phyloP scores from a whole-genome alignment of 2,329 filamentous ascomycete species.

The Trichoderma semiorbis region DNA sequence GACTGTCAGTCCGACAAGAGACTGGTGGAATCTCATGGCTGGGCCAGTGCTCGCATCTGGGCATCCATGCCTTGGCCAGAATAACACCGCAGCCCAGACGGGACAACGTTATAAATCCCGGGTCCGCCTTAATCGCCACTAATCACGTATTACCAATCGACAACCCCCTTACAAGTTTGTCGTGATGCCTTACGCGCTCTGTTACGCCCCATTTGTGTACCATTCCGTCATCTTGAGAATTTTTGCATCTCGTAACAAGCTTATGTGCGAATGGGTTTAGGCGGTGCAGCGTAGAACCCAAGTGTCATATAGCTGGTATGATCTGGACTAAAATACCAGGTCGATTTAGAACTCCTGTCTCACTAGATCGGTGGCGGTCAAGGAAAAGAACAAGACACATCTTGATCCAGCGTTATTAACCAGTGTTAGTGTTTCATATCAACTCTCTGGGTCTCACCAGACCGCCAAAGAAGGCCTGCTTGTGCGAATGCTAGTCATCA shows the following conservation, averaged over 20 bases:
- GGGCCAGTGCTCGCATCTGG: not conserved
- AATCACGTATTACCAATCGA: not conserved
- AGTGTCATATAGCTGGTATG: not conserved
- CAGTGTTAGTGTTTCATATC: not conserved
- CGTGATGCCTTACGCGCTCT: not conserved
- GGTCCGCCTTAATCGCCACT: not conserved
- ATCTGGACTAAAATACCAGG: not conserved
- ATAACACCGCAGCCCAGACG: not conserved
- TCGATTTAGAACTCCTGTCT: no score
- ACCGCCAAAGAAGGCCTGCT: not conserved
- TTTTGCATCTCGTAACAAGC: not conserved
- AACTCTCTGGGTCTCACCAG: not conserved
- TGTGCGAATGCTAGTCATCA: not conserved
- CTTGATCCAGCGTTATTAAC: not conserved
- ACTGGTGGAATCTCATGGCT: not conserved
- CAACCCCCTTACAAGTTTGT: not conserved
- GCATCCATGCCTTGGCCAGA: not conserved
- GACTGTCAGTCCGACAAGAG: not conserved
- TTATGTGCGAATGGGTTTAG: not conserved
- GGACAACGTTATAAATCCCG: not conserved
- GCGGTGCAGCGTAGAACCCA: not conserved
- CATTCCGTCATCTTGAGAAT: not conserved
- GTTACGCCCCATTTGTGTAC: not conserved
- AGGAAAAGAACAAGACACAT: not conserved
- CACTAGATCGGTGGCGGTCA: no score